phyloP scores from a whole-genome alignment of 2,329 filamentous ascomycete species.

The Trichoderma endophyticum region DNA sequence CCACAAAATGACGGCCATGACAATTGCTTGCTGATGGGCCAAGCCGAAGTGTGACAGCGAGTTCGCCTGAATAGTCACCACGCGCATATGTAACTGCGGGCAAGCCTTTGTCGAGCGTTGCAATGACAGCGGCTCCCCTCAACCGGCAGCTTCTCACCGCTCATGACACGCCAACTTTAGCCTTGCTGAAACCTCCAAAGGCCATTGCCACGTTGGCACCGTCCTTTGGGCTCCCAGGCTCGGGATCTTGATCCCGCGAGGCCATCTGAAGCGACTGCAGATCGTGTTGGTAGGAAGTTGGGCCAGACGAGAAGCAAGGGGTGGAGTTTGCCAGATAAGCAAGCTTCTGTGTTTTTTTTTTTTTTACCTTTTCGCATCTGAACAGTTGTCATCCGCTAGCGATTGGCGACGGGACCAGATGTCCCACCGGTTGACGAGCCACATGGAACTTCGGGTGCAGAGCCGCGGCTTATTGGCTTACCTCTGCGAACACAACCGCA shows the following conservation, averaged over 20 bases:
- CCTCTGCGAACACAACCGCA: neutral
- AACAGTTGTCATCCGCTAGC: neutral
- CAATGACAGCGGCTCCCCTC: neutral
- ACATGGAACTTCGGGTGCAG: neutral
- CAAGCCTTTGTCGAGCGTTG: conserved; percentile 7
- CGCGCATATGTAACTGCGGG: conserved; percentile 16
- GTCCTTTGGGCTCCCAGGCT: neutral
- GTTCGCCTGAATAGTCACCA: conserved; percentile 12
- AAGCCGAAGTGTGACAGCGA: conserved; percentile 14
- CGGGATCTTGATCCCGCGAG: neutral
- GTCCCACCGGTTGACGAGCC: neutral
- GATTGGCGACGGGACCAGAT: neutral
- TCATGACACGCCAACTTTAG: conserved; percentile 2
- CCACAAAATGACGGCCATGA: conserved; percentile 14
- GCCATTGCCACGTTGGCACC: conserved; percentile 17
- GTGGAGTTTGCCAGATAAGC: conserved; percentile 16
- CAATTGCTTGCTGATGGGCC: conserved; percentile 12
- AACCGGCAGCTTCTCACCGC: conserved; percentile 16
- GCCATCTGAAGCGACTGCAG: conserved; percentile 5
- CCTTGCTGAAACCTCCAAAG: neutral
- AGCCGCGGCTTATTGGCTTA: neutral
- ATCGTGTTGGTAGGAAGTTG: conserved; percentile 6
- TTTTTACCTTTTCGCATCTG: neutral
- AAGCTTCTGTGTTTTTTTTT: neutral
- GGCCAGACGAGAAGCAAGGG: neutral